A percentile compares a stretch with the other conserved stretches of the same genome.
Conservation (phyloP, 768 basidiomycete species). For the Lentinula detonsa region DNA sequence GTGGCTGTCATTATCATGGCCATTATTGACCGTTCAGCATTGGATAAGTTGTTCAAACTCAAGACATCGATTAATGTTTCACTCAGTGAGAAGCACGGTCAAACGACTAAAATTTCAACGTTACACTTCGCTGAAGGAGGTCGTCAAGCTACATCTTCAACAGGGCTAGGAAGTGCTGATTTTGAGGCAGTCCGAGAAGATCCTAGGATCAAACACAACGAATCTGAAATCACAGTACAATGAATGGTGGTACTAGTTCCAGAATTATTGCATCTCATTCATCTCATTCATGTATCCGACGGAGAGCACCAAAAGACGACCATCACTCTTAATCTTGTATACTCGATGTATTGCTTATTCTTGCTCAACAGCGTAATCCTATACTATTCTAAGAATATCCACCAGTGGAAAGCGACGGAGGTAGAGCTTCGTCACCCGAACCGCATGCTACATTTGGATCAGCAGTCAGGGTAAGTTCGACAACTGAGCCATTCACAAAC, state of each 20-base stretch:
- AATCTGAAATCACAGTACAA: not conserved
- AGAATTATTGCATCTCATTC: no score
- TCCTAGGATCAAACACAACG: not conserved
- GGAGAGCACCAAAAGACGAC: no score
- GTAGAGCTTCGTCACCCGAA: conserved; percentile 34
- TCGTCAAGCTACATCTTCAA: not conserved
- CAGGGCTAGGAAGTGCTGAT: not conserved
- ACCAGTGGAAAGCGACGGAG: conserved; percentile 62
- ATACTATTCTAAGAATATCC: conserved; percentile 27
- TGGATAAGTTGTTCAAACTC: not conserved
- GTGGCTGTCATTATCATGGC: not conserved
- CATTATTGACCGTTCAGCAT: not conserved
- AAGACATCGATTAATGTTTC: not conserved
- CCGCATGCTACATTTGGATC: conserved; percentile 51
- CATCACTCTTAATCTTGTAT: no score
- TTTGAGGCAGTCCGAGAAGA: not conserved
- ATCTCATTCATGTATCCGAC: no score
- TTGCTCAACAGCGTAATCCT: no score
- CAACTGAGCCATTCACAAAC: conserved; percentile 43
- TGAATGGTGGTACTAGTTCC: not conserved
- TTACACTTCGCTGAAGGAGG: not conserved
- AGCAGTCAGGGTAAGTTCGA: conserved; percentile 51
- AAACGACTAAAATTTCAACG: not conserved
- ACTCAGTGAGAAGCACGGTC: not conserved
- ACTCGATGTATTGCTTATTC: no score